phyloP scores from a whole-genome alignment of 306 rosid genomes.

The Ammopiptanthus mongolicus region DNA sequence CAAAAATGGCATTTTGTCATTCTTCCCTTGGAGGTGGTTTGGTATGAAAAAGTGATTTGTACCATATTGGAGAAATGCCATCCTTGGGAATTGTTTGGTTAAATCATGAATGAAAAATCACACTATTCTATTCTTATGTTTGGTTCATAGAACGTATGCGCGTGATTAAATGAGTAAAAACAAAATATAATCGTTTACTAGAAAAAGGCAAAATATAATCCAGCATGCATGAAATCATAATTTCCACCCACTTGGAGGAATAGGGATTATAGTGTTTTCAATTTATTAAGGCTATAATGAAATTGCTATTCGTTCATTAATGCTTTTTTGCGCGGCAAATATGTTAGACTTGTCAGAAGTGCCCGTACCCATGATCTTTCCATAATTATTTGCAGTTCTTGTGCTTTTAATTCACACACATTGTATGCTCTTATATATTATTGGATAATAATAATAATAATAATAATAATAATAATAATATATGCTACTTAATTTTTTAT shows the following conservation, averaged over 20 bases:
- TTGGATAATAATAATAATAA: no score
- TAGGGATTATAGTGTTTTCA: neutral
- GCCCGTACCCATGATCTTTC: neutral
- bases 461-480: no score
- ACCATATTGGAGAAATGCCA: neutral
- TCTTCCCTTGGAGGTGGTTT: neutral
- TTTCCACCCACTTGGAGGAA: neutral
- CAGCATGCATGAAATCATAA: no score
- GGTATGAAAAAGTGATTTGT: conserved; percentile 14
- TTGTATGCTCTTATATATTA: no score
- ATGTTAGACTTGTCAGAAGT: neutral
- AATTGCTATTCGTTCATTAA: neutral
- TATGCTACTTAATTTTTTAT: no score
- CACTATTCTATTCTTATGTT: neutral
- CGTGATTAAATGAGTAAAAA: neutral
- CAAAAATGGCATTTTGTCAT: neutral
- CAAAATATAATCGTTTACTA: no score
- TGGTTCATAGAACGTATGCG: neutral
- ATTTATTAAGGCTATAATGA: neutral
- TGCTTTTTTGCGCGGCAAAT: neutral
- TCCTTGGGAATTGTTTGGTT: neutral
- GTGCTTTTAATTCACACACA: neutral
- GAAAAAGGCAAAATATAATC: no score
- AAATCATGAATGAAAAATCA: neutral
- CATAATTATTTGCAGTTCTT: neutral